phyloP scores from a whole-genome alignment of 495 filamentous ascomycete genomes.

The Neurospora tetrasperma region DNA sequence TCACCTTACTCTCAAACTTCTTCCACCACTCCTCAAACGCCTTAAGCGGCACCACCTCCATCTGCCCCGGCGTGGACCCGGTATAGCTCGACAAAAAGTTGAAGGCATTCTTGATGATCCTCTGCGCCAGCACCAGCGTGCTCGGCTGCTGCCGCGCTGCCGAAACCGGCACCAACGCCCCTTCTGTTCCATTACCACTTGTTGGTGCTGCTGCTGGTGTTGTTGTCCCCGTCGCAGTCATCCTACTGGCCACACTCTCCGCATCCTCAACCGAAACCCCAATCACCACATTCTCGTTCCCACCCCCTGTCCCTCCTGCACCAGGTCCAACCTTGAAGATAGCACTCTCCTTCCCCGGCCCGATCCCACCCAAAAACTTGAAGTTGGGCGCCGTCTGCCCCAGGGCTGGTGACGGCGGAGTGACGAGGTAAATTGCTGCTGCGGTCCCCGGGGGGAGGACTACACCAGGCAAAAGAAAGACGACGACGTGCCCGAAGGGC shows the following conservation, averaged over 20 bases:
- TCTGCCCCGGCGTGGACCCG: conserved; percentile 34
- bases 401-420: conserved; percentile 14
- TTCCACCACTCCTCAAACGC: conserved; percentile 95
- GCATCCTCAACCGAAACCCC: conserved; percentile 78
- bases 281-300: conserved; percentile 46
- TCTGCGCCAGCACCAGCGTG: conserved; percentile 73
- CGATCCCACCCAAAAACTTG: conserved; percentile 78
- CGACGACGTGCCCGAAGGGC: conserved; percentile 66
- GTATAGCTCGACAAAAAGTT: conserved; percentile 91
- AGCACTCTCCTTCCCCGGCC: conserved; percentile 76
- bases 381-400: conserved; percentile 40
- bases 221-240: conserved; percentile 46
- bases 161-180: conserved; percentile 17
- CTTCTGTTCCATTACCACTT: conserved; percentile 1
- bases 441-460: conserved; percentile 64
- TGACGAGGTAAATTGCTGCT: conserved; percentile 78
- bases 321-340: conserved; percentile 58
- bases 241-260: conserved; percentile 52
- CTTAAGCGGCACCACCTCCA: conserved; percentile 80
- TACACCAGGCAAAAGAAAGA: conserved; percentile 80
- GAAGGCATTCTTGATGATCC: conserved; percentile 94
- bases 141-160: conserved; percentile 25
- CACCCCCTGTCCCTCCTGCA: conserved; percentile 4
- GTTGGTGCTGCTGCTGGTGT: conserved; percentile 14
- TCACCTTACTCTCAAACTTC: conserved; percentile 86